phyloP scores from a whole-genome alignment of 805 yeast species.

The Saccharomycopsis fibuligera region DNA sequence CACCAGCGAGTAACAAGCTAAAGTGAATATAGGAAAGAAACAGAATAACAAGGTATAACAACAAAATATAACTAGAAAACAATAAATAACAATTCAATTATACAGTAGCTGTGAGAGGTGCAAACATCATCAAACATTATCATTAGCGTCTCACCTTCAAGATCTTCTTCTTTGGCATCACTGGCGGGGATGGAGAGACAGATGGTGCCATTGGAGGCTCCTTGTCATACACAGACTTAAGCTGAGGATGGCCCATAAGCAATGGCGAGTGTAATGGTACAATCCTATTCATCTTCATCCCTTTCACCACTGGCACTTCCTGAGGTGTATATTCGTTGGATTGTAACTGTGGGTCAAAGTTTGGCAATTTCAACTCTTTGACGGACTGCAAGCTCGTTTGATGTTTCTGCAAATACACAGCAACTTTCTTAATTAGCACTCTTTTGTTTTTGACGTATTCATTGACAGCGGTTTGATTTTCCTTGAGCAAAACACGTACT shows the following conservation, averaged over 20 bases:
- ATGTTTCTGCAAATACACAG: slow-evolving; percentile 53
- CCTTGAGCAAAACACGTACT: slow-evolving; percentile 66
- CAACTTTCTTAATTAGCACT: slow-evolving; percentile 52
- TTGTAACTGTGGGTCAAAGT: slow-evolving; percentile 25
- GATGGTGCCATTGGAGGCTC: slow-evolving; percentile 39
- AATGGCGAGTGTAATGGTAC: slow-evolving; percentile 84
- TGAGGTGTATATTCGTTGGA: slow-evolving; percentile 45
- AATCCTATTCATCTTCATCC: slow-evolving; percentile 77
- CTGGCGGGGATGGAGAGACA: slow-evolving; percentile 29
- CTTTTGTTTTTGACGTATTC: slow-evolving; percentile 48
- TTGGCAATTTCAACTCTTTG: slow-evolving; percentile 58
- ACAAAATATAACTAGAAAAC: too few relatives aligned
- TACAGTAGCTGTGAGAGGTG: too few relatives aligned
- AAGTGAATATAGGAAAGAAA: too few relatives aligned
- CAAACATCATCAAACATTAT: too few relatives aligned
- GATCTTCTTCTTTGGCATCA: slow-evolving; percentile 47
- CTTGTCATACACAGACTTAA: slow-evolving; percentile 58
- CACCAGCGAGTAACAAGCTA: too few relatives aligned
- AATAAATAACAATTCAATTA: too few relatives aligned
- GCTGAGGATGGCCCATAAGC: slow-evolving; percentile 78
- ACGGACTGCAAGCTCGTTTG: slow-evolving; percentile 67
- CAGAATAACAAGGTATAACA: too few relatives aligned
- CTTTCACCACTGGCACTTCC: slow-evolving; percentile 71
- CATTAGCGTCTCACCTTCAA: slow-evolving; percentile 51
- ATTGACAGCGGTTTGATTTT: slow-evolving; percentile 37